Evolutionary conservation across 805 yeast species (phyloP).

Genomic region (Wickerhamiella hasegawae): DNA sequence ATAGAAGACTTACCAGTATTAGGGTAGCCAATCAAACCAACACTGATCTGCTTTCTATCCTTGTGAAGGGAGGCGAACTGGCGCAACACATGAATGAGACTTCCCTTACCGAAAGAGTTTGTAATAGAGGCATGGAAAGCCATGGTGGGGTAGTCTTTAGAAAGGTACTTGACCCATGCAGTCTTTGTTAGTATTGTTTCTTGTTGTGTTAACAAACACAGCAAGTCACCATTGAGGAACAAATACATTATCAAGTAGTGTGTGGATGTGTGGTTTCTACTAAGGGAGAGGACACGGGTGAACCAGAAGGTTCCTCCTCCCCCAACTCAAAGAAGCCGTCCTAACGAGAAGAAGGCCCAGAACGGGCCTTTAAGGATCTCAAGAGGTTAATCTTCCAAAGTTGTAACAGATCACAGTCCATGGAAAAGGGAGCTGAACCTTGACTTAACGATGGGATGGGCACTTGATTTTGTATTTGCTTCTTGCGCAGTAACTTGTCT

Average conservation of each 20-base stretch:
- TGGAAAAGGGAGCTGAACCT: conserved; percentile 22
- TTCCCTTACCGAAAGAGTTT: conserved; percentile 95
- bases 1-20: conserved; percentile 96
- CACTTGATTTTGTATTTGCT: neutral
- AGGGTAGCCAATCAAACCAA: conserved; percentile 95
- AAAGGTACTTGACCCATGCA: conserved; percentile 94
- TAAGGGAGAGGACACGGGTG: conserved; percentile 42
- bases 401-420: conserved; percentile 81
- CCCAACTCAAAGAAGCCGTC: conserved; percentile 77
- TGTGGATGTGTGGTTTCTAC: conserved; percentile 64
- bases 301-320: conserved; percentile 19
- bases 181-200: conserved; percentile 44
- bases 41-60: conserved; percentile 91
- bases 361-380: conserved; percentile 39
- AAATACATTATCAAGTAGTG: no score
- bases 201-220: neutral
- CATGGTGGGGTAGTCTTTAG: conserved; percentile 81
- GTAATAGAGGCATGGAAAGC: conserved; percentile 98
- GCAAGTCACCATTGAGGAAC: neutral
- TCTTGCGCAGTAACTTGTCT: conserved; percentile 10
- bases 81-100: conserved; percentile 79
- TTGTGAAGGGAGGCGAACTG: conserved; percentile 83
- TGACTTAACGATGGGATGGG: conserved; percentile 52
- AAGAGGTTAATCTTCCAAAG: conserved; percentile 75
- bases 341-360: conserved; percentile 27